Evolutionary conservation across 2,329 filamentous ascomycete genomes (phyloP).

Genomic region (Stachybotrys elegans): DNA sequence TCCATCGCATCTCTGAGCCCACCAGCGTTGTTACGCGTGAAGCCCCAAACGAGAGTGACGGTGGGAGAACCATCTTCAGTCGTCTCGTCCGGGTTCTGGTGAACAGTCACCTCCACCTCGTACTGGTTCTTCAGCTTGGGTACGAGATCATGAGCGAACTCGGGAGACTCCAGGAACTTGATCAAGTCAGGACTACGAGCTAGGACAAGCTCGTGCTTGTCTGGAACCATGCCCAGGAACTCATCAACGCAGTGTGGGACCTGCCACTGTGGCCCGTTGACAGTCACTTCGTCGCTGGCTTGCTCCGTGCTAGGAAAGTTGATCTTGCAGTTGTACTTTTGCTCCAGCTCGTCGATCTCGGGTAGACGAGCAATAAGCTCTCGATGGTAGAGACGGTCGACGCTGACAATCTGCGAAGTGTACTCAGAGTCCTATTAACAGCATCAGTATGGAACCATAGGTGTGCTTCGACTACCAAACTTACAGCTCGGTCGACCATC

Average conservation of each 20-base stretch:
- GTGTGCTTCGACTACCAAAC: conserved; percentile 16
- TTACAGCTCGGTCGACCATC: conserved; percentile 92
- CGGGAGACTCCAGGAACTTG: conserved; percentile 74
- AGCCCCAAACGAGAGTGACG: conserved; percentile 66
- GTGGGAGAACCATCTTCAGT: conserved; percentile 54
- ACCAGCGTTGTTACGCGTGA: conserved; percentile 95
- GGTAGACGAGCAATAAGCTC: conserved; percentile 83
- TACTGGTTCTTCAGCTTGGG: conserved; percentile 86
- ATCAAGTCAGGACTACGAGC: conserved; percentile 70
- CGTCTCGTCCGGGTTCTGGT: conserved; percentile 55
- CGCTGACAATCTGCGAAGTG: conserved; percentile 86
- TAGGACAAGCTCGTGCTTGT: conserved; percentile 87
- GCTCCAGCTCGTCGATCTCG: conserved; percentile 91
- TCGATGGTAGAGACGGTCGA: conserved; percentile 92
- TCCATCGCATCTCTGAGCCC: conserved; percentile 95
- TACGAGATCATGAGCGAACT: conserved; percentile 75
- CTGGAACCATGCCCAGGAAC: conserved; percentile 95
- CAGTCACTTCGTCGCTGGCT: conserved; percentile 91
- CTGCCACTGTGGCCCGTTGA: conserved; percentile 96
- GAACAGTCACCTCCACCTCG: conserved; percentile 79
- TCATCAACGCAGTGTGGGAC: conserved; percentile 95
- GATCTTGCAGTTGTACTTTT: conserved; percentile 99
- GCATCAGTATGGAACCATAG: conserved; percentile 5
- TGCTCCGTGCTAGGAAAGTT: conserved; percentile 96
- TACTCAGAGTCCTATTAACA: conserved; percentile 78